These are phyloP conservation scores for Apiotrichum veenhuisii DNA, from an alignment of 1,284 basidiomycete species.

Conservation along the genomic window DNA sequence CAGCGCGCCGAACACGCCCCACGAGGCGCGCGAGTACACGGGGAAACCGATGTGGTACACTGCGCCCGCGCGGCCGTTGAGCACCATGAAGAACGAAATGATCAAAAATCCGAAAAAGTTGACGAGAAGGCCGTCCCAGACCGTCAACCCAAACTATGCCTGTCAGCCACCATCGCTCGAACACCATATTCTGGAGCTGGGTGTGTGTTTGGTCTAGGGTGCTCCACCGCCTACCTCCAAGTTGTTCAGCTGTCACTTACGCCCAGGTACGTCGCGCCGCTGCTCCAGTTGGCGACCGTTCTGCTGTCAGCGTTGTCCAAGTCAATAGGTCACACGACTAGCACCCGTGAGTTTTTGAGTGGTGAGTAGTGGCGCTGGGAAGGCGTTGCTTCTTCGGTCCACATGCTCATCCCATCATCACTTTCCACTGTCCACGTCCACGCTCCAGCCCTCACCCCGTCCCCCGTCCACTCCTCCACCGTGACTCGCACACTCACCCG, in stretches of 20 bases:
- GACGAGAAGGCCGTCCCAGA: slow-evolving; percentile 33
- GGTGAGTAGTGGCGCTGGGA: too few relatives aligned
- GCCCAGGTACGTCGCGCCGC: slow-evolving; percentile 26
- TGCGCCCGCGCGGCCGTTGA: slow-evolving; percentile 36
- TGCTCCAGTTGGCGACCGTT: slow-evolving; percentile 31
- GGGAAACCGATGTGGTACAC: slow-evolving; percentile 31
- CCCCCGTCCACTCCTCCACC: too few relatives aligned
- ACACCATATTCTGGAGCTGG: background rate
- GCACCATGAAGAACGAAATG: slow-evolving; percentile 36
- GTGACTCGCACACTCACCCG: background rate
- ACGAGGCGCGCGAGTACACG: slow-evolving; percentile 61
- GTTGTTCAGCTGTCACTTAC: slow-evolving; percentile 11
- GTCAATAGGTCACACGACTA: background rate
- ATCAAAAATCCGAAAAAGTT: slow-evolving; percentile 30
- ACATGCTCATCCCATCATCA: too few relatives aligned
- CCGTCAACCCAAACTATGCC: slow-evolving; percentile 23
- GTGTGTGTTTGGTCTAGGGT: background rate
- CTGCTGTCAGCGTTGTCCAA: background rate
- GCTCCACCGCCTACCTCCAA: background rate
- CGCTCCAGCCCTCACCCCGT: too few relatives aligned
- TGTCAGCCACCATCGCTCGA: too few relatives aligned
- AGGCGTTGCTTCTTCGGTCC: too few relatives aligned
- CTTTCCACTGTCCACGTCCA: too few relatives aligned
- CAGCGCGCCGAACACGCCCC: slow-evolving; percentile 73
- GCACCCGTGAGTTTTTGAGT: too few relatives aligned